phyloP scores from a whole-genome alignment of 108 stramenopile genomes.

The Skeletonema marinoi region DNA sequence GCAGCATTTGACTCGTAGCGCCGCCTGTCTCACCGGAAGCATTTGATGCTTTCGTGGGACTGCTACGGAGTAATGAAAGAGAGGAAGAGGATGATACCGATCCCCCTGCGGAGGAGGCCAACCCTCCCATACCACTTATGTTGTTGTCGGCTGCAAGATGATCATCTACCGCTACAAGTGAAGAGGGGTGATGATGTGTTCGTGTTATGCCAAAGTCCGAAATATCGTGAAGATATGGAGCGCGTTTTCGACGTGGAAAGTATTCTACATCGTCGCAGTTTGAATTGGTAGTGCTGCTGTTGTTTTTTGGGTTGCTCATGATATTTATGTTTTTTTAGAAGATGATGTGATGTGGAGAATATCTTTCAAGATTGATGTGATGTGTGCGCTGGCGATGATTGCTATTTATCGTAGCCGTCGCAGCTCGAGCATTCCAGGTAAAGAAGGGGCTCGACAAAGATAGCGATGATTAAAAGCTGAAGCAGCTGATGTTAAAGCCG shows the following conservation, averaged over 20 bases:
- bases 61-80: neutral
- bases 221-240: slow-evolving; percentile 49
- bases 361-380: neutral
- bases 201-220: slow-evolving; percentile 24
- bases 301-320: neutral
- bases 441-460: too few relatives aligned
- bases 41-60: slow-evolving; percentile 8
- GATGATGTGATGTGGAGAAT: neutral
- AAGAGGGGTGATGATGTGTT: neutral
- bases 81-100: neutral
- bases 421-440: too few relatives aligned
- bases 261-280: slow-evolving; percentile 32
- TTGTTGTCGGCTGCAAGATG: neutral
- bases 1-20: neutral
- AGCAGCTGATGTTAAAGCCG: too few relatives aligned
- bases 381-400: too few relatives aligned
- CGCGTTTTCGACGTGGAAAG: slow-evolving; percentile 42
- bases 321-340: too few relatives aligned
- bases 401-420: too few relatives aligned
- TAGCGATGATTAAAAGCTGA: too few relatives aligned
- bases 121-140: too few relatives aligned
- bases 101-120: neutral
- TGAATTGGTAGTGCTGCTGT: neutral
- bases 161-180: neutral
- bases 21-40: neutral